Evolutionary conservation across 2,329 filamentous ascomycete species (phyloP).

Genomic region (Aspergillus flavus): DNA sequence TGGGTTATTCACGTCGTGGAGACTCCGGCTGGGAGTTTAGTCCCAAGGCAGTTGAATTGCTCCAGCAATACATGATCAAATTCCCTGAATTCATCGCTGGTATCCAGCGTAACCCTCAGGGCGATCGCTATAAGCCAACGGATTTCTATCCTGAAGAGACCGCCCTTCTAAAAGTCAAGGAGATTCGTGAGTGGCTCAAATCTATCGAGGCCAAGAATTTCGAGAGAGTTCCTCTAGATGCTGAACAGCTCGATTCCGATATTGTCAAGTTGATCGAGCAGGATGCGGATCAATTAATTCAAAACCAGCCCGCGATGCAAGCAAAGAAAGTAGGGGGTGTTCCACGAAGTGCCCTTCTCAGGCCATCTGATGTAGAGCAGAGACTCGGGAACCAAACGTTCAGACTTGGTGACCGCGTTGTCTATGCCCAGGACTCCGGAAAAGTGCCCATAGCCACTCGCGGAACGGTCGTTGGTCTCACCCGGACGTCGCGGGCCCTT

Average conservation of each 20-base stretch:
- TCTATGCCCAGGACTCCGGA: slow-evolving; percentile 89
- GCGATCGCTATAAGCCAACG: slow-evolving; percentile 78
- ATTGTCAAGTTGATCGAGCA: slow-evolving; percentile 79
- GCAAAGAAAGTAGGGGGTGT: slow-evolving; percentile 76
- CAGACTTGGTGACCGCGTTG: slow-evolving; percentile 81
- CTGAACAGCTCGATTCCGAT: slow-evolving; percentile 91
- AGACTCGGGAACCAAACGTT: slow-evolving; percentile 84
- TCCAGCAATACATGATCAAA: slow-evolving; percentile 85
- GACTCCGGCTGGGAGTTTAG: slow-evolving; percentile 95
- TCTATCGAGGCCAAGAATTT: slow-evolving; percentile 87
- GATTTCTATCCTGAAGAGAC: slow-evolving; percentile 79
- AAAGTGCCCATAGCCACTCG: slow-evolving; percentile 91
- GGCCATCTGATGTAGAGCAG: slow-evolving; percentile 94
- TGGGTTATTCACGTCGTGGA: slow-evolving; percentile 90
- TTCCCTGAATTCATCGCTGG: slow-evolving; percentile 96
- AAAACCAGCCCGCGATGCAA: slow-evolving; percentile 56
- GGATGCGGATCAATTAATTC: slow-evolving; percentile 67
- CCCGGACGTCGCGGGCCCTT: slow-evolving; percentile 77
- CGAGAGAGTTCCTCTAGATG: slow-evolving; percentile 92
- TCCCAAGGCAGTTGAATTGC: slow-evolving; percentile 74
- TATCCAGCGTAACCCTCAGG: slow-evolving; percentile 81
- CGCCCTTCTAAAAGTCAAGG: slow-evolving; percentile 81
- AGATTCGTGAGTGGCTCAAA: slow-evolving; percentile 93
- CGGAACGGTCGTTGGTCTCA: slow-evolving; percentile 94
- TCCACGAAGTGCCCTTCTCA: slow-evolving; percentile 83